These are phyloP conservation scores for Hortiboletus rubellus DNA, from an alignment of 1,284 basidiomycete species.

Conservation along the genomic window DNA sequence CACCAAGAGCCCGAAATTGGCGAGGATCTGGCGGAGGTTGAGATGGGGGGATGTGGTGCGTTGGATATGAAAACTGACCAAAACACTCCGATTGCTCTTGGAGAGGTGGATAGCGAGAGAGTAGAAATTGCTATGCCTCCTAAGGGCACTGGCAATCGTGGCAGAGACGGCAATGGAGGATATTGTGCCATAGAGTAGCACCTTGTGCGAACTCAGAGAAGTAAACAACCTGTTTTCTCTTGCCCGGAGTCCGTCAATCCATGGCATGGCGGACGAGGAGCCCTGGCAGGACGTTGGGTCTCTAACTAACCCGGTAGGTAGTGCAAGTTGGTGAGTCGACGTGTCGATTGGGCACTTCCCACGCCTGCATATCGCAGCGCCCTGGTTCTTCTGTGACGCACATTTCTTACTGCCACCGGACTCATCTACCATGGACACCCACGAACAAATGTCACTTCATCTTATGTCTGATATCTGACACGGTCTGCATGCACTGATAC, in stretches of 20 bases:
- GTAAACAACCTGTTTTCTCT: constrained; percentile 44
- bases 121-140: constrained; percentile 91
- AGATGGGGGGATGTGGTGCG: neutral
- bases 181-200: constrained; percentile 67
- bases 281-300: neutral
- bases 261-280: constrained; percentile 26
- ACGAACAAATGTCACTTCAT: too few relatives aligned
- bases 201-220: constrained; percentile 58
- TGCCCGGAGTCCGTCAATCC: constrained; percentile 39
- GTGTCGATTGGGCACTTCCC: constrained; percentile 19
- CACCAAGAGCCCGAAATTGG: constrained; percentile 86
- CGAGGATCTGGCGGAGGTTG: constrained; percentile 69
- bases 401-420: too few relatives aligned
- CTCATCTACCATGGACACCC: too few relatives aligned
- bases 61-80: constrained; percentile 54
- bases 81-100: constrained; percentile 84
- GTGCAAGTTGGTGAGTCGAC: neutral
- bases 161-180: constrained; percentile 72
- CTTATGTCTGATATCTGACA: too few relatives aligned
- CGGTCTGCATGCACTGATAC: too few relatives aligned
- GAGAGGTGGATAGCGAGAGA: constrained; percentile 91
- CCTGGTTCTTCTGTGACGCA: too few relatives aligned
- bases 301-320: too few relatives aligned
- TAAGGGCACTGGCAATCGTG: constrained; percentile 77
- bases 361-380: neutral